Conservation (phyloP, 2,329 filamentous ascomycete genomes). For the Lasiodiplodia hormozganensis region DNA sequence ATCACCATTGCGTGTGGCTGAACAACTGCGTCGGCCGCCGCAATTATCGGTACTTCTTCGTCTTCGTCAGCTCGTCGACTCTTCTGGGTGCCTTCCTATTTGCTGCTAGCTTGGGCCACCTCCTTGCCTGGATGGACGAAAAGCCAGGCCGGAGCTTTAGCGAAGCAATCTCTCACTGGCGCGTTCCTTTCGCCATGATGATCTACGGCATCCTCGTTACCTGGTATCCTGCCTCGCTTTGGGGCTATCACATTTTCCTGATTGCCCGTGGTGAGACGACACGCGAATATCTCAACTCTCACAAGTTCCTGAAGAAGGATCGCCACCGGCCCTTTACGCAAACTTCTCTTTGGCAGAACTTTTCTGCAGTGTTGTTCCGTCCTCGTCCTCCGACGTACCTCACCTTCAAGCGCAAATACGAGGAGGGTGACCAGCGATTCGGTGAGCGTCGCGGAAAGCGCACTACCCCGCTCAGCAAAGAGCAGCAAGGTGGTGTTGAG, state of each 20-base stretch:
- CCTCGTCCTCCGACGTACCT: constrained; percentile 89
- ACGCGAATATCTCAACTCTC: constrained; percentile 91
- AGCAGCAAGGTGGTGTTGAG: constrained; percentile 68
- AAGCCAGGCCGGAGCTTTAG: constrained; percentile 71
- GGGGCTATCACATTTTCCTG: constrained; percentile 89
- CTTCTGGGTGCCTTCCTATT: constrained; percentile 78
- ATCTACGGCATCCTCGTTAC: constrained; percentile 79
- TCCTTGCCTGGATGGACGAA: constrained; percentile 72
- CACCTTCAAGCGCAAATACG: constrained; percentile 79
- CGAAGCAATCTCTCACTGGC: constrained; percentile 71
- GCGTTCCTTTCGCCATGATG: constrained; percentile 86
- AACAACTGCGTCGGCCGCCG: constrained; percentile 97
- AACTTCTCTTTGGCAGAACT: constrained; percentile 76
- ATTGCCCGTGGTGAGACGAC: constrained; percentile 93
- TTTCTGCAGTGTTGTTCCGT: constrained; percentile 79
- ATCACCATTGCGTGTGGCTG: constrained; percentile 98
- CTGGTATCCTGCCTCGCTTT: constrained; percentile 82
- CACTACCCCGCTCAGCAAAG: constrained; percentile 54
- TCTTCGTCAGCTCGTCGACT: constrained; percentile 83
- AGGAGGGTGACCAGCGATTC: constrained; percentile 84
- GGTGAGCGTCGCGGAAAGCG: constrained; percentile 64
- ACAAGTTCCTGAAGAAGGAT: constrained; percentile 93
- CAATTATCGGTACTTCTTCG: constrained; percentile 98
- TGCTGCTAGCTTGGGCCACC: constrained; percentile 78
- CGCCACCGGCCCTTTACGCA: constrained; percentile 91